phyloP scores from a whole-genome alignment of 768 basidiomycete genomes.

The Lactarius tabidus region DNA sequence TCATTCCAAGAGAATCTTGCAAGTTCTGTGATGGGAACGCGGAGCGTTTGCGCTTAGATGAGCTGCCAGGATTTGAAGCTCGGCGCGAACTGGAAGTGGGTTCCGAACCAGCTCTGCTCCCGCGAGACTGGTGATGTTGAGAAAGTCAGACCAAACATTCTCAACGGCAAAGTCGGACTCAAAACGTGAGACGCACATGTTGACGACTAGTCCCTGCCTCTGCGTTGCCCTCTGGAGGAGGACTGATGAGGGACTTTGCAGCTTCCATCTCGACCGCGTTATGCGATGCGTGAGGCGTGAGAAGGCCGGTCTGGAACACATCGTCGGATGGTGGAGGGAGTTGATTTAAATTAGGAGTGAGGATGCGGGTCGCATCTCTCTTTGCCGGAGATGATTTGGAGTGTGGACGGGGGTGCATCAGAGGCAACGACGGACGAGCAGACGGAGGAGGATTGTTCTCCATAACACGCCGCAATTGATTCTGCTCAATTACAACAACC shows the following conservation, averaged over 20 bases:
- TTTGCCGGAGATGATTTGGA: conserved; percentile 24
- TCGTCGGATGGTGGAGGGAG: neutral
- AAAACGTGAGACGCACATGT: conserved; percentile 11
- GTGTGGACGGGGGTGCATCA: conserved; percentile 6
- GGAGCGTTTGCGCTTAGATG: conserved; percentile 41
- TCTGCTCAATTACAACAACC: neutral
- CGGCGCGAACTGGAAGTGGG: conserved; percentile 19
- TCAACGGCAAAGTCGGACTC: conserved; percentile 1
- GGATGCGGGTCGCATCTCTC: conserved; percentile 10
- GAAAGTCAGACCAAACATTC: conserved; percentile 12
- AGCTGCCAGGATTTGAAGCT: conserved; percentile 1
- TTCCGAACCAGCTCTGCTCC: conserved; percentile 25
- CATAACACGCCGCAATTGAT: conserved; percentile 8
- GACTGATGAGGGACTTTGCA: conserved; percentile 24
- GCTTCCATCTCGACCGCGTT: conserved; percentile 16
- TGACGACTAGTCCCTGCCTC: conserved; percentile 2
- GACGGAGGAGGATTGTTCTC: conserved; percentile 19
- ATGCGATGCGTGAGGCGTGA: conserved; percentile 21
- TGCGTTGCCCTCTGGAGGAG: conserved; percentile 22
- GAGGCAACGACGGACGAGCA: neutral
- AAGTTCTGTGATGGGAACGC: conserved; percentile 23
- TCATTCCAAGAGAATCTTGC: conserved; percentile 23
- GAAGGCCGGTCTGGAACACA: conserved; percentile 18
- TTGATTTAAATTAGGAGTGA: conserved; percentile 14
- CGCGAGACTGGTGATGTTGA: conserved; percentile 20